These are phyloP conservation scores for Sclerotinia nivalis DNA, from an alignment of 2,329 filamentous ascomycete species.

Conservation along the genomic window DNA sequence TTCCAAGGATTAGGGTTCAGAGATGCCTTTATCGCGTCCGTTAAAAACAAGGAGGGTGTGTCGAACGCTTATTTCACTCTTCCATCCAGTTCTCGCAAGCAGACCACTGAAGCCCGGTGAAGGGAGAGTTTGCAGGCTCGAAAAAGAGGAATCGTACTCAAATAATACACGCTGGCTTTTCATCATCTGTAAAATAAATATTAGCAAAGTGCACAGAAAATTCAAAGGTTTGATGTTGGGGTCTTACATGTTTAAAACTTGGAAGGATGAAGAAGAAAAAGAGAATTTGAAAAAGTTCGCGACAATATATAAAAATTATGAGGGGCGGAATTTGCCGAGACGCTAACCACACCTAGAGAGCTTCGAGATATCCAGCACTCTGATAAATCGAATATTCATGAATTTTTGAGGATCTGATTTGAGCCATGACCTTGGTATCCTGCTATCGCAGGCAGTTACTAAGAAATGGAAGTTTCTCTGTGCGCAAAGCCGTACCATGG, in stretches of 20 bases:
- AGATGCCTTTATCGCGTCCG: conserved; percentile 98
- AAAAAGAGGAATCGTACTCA: conserved; percentile 72
- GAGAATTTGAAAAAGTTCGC: conserved; percentile 40
- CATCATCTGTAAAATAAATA: conserved; percentile 75
- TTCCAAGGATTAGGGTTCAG: conserved; percentile 71
- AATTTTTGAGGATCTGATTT: conserved; percentile 12
- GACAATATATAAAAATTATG: conserved; percentile 37
- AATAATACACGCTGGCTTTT: conserved; percentile 96
- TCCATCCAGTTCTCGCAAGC: conserved; percentile 62
- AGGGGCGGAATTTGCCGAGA: conserved; percentile 25
- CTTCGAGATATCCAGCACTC: conserved; percentile 24
- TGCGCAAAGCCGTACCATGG: background rate
- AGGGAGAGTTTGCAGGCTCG: conserved; percentile 79
- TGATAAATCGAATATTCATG: background rate
- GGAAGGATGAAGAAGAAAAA: conserved; percentile 84
- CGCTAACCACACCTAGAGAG: conserved; percentile 35
- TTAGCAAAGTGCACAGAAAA: conserved; percentile 39
- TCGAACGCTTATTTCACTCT: conserved; percentile 99
- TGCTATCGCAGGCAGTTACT: conserved; percentile 22
- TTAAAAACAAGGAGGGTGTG: conserved; percentile 96
- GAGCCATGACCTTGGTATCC: conserved; percentile 32
- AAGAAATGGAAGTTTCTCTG: background rate
- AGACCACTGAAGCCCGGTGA: conserved; percentile 86
- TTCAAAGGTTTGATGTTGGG: conserved; percentile 26
- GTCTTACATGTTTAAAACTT: conserved; percentile 96